Percentiles rank a stretch among this genome's conserved stretches.
These are phyloP conservation scores for Vigna reflexopilosa DNA, from an alignment of 306 rosid genomes.

Conservation along the genomic window DNA sequence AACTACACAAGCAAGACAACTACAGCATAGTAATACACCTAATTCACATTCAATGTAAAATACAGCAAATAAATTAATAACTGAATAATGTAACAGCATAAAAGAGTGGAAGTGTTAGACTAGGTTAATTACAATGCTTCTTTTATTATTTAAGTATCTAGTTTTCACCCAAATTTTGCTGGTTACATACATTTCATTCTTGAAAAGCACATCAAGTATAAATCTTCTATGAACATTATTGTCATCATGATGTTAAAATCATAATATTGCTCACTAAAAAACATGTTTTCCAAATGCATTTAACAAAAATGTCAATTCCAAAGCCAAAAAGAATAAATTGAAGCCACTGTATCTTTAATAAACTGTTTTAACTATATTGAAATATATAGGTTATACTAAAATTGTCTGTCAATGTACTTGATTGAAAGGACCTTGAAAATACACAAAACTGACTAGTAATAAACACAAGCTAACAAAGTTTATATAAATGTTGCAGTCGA, in stretches of 20 bases:
- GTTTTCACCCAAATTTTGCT: conserved; percentile 15
- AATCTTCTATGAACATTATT: not conserved
- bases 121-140: conserved; percentile 28
- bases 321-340: not conserved
- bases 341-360: no score
- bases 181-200: conserved; percentile 26
- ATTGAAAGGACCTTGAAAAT: conserved; percentile 26
- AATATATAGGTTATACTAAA: no score
- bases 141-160: conserved; percentile 10
- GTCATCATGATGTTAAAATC: conserved; percentile 19
- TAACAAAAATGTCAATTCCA: conserved; percentile 21
- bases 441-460: conserved; percentile 14
- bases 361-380: no score
- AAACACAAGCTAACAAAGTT: not conserved
- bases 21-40: conserved; percentile 15
- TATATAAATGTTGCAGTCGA: not conserved
- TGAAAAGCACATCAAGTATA: conserved; percentile 13
- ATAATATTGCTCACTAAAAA: conserved; percentile 12
- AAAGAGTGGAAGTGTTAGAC: not conserved
- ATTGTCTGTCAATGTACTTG: not conserved
- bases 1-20: conserved; percentile 6
- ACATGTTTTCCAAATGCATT: not conserved
- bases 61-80: conserved; percentile 12
- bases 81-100: not conserved
- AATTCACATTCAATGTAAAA: conserved; percentile 24